Evolutionary conservation across 257 asterid genomes (phyloP), one percentile per base, ranked within the genome.

Genomic region (Linaria vulgaris): DNA sequence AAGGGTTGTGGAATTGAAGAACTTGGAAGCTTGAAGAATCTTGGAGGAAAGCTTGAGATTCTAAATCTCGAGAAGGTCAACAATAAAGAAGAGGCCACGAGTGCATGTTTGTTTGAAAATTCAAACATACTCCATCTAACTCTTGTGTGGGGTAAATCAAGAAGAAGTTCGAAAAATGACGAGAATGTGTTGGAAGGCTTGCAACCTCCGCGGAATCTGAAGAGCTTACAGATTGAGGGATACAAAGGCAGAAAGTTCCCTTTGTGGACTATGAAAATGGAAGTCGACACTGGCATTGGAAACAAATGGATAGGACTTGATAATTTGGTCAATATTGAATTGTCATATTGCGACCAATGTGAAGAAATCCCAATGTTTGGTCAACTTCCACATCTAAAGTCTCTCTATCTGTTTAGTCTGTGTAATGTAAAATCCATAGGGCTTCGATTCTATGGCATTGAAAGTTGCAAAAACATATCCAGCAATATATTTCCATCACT

Each of bases 111-210:
- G 46, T 53, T 14, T 2, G n/a, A 22, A n/a, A 69, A 70, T 66
- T 6, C 59, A 61, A 52, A 66, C 46, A 34, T 61, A 24, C 19
- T 44, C 21, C 3, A 50, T 8, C 64, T 76, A 58, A 16, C 17
- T 37, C 38, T 74, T 55, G 13, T 9, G 16, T 67, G 81, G 83
- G 9, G 9, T 19, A 6, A 23, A 1, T 24, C 31, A 53, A 54
- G 15, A 38, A 25, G 55, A 14, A 61, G 58, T 13, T 37, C 9
- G 9, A 9, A 3, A 7, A 46, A 69, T 21, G 54, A 69, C 44
- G 64, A 55, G 25, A n/a, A 19, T 15, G 74, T 72, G 10, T 34
- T 71, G 60, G 84, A 79, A 15, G 76, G 80, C 25, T 76, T 79
- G 15, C 45, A 59, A 48, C 80, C 83, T 6, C 75, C 71, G 54